Evolutionary conservation across 306 rosid genomes (phyloP).

Genomic region (Cicer cuneatum): DNA sequence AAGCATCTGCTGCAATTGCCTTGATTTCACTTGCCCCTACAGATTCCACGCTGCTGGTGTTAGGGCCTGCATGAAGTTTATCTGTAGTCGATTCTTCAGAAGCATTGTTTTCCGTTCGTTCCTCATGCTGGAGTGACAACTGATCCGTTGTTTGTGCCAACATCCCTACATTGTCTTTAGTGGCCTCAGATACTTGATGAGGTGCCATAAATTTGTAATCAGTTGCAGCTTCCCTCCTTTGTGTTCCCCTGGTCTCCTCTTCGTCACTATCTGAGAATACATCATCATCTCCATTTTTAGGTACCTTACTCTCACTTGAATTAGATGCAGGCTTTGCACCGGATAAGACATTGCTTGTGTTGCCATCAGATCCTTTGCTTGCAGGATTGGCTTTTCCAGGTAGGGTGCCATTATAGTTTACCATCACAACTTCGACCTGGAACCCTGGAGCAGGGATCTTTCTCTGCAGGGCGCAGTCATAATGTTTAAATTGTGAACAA

Average conservation of each 20-base stretch:
- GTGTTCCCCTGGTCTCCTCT: slow-evolving; percentile 55
- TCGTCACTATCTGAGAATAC: slow-evolving; percentile 92
- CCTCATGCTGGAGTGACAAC: slow-evolving; percentile 53
- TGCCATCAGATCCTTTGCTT: slow-evolving; percentile 55
- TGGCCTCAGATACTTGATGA: slow-evolving; percentile 53
- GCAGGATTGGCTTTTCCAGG: slow-evolving; percentile 56
- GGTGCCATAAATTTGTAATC: slow-evolving; percentile 41
- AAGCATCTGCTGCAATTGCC: slow-evolving; percentile 97
- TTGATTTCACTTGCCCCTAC: slow-evolving; percentile 64
- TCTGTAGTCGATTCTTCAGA: slow-evolving; percentile 48
- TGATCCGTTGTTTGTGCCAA: slow-evolving; percentile 46
- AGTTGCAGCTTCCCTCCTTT: slow-evolving; percentile 44
- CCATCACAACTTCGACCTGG: slow-evolving; percentile 83
- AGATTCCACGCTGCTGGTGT: slow-evolving; percentile 49
- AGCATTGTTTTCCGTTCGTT: slow-evolving; percentile 36
- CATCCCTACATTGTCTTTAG: slow-evolving; percentile 44
- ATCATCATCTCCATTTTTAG: slow-evolving; percentile 65
- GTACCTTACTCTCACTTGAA: slow-evolving; percentile 47
- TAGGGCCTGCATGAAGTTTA: slow-evolving; percentile 35
- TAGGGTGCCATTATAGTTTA: slow-evolving; percentile 68
- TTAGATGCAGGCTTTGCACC: slow-evolving; percentile 44
- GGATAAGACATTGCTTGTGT: slow-evolving; percentile 31
- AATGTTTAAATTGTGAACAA: slow-evolving; percentile 34
- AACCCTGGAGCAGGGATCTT: slow-evolving; percentile 88
- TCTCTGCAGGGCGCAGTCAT: slow-evolving; percentile 62